These are phyloP conservation scores for Ceratobasidium sp. DNA, from an alignment of 1,284 basidiomycete genomes.

Conservation along the genomic window DNA sequence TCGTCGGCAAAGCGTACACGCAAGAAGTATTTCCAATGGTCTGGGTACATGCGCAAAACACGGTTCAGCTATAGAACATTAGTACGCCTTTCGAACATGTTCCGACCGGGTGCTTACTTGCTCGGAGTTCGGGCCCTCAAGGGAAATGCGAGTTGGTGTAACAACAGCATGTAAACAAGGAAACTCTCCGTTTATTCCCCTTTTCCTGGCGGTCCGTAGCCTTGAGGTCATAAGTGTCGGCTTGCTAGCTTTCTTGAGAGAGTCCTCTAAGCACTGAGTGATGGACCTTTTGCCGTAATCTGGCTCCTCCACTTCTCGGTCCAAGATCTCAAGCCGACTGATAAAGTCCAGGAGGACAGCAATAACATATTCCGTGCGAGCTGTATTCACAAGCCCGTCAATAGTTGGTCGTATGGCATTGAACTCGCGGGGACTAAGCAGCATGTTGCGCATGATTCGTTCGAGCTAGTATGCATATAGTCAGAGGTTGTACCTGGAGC, in stretches of 20 bases:
- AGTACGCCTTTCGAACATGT: neutral
- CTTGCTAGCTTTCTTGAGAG: conserved; percentile 53
- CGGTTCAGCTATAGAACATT: conserved; percentile 64
- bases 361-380: conserved; percentile 21
- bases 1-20: conserved; percentile 76
- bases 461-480: conserved; percentile 54
- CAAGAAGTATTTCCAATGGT: conserved; percentile 69
- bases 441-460: conserved; percentile 61
- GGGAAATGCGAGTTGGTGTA: conserved; percentile 69
- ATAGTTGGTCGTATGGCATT: conserved; percentile 60
- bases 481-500: conserved; percentile 63
- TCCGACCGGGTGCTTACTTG: conserved; percentile 53
- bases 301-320: conserved; percentile 61
- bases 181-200: conserved; percentile 59
- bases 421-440: conserved; percentile 58
- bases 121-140: conserved; percentile 74
- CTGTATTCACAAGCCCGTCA: conserved; percentile 62
- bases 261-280: conserved; percentile 66
- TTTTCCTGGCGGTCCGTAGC: conserved; percentile 48
- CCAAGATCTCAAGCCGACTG: conserved; percentile 59
- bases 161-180: conserved; percentile 68
- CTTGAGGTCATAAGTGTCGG: conserved; percentile 51
- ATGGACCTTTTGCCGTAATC: conserved; percentile 55
- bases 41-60: conserved; percentile 58
- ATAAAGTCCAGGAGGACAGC: conserved; percentile 58